Conservation (phyloP, 176 grass and related monocot species). For the Oryza punctata region DNA sequence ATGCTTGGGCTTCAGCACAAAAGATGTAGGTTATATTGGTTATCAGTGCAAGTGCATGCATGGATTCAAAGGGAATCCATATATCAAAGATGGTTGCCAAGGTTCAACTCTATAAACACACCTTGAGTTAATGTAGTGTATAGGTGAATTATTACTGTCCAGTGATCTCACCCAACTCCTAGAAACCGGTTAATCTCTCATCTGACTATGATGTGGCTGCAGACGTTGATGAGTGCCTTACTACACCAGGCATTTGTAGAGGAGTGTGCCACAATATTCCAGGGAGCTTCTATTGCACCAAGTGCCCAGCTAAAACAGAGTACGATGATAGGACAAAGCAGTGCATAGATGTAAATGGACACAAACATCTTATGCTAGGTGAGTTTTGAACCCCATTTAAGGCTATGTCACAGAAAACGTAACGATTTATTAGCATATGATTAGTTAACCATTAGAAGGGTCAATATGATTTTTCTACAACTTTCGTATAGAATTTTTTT, state of each 20-base stretch:
- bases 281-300: background rate
- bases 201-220: background rate
- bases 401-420: too few relatives aligned
- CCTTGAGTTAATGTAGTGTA: too few relatives aligned
- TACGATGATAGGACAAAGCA: background rate
- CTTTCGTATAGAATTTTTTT: too few relatives aligned
- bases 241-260: background rate
- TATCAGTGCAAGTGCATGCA: background rate
- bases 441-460: too few relatives aligned
- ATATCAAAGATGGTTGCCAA: background rate
- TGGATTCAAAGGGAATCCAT: background rate
- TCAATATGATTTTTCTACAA: too few relatives aligned
- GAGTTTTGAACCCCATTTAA: too few relatives aligned
- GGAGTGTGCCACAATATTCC: constrained; percentile 20
- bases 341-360: constrained; percentile 7
- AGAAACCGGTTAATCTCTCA: too few relatives aligned
- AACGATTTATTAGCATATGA: too few relatives aligned
- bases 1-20: background rate
- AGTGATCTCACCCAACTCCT: too few relatives aligned
- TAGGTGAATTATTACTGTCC: too few relatives aligned
- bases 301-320: background rate
- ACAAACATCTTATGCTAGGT: constrained; percentile 5
- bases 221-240: constrained; percentile 34
- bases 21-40: background rate
- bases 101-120: too few relatives aligned